These are phyloP conservation scores for Thelonectria rubi DNA, from an alignment of 2,329 filamentous ascomycete genomes.

Conservation along the genomic window DNA sequence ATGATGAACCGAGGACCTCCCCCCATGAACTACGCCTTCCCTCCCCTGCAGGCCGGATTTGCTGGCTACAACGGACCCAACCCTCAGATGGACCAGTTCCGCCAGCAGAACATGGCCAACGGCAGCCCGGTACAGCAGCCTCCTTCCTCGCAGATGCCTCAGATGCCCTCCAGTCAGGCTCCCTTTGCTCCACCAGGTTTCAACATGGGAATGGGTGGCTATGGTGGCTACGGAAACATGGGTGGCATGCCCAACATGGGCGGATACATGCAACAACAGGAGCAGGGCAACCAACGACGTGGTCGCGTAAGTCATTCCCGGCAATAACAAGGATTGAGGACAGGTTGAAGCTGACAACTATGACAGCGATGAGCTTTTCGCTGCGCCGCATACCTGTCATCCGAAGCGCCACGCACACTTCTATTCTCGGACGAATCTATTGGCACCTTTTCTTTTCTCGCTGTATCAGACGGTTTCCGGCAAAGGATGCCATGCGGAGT, in stretches of 20 bases:
- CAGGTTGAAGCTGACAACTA: constrained; percentile 36
- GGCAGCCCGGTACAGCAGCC: constrained; percentile 62
- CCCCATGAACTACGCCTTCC: constrained; percentile 66
- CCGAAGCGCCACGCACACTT: constrained; percentile 18
- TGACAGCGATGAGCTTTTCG: constrained; percentile 39
- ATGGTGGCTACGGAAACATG: constrained; percentile 56
- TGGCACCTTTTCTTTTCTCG: constrained; percentile 32
- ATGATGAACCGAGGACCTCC: constrained; percentile 64
- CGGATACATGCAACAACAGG: constrained; percentile 58
- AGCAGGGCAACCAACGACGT: constrained; percentile 64
- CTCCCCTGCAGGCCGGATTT: constrained; percentile 64
- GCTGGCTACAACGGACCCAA: constrained; percentile 60
- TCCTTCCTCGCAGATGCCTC: constrained; percentile 51
- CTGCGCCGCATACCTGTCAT: constrained; percentile 11
- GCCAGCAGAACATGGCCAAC: constrained; percentile 60
- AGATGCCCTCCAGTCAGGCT: constrained; percentile 54
- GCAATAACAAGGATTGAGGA: constrained; percentile 7
- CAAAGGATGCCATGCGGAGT: constrained; percentile 38
- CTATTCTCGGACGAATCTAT: constrained; percentile 33
- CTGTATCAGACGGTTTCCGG: constrained; percentile 33
- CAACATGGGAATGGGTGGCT: constrained; percentile 56
- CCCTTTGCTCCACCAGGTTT: constrained; percentile 62
- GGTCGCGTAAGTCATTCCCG: constrained; percentile 61
- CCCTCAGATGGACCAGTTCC: constrained; percentile 64
- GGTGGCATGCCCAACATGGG: constrained; percentile 36